Base-by-base conservation (phyloP, 2,329 filamentous ascomycete species). In the Aspergillus neoniger region DNA sequence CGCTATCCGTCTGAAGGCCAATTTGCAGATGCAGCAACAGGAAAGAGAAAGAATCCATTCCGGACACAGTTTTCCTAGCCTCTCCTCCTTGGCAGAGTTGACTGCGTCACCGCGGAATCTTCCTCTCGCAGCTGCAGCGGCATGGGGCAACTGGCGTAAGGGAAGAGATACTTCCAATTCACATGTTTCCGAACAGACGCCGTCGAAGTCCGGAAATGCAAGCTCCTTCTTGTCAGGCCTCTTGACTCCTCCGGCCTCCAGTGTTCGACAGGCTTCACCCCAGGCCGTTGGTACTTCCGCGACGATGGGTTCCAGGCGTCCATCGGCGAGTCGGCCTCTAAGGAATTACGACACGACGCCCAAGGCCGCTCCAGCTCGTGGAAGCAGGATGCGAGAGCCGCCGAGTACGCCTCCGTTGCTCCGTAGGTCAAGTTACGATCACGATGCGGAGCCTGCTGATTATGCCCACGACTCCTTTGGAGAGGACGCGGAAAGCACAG, bases 1-100 rank as follows among this genome's bases (percentile, higher is more conserved):
- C 5, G 91, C 92, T 38, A 98, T 98, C 68, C 89, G 95, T 56
- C 88, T 99, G 62, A 91, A 92, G 74, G 91, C 95, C 14, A 97
- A 96, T 71, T 82, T 99, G 38, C 92, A 98, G 74, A 99, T 99
- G 95, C 94, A 99, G 76, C 91, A 96, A 73, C 92, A 96, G 74
- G 93, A 97, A 77, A 91, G 92, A 55, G 94, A 98, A 76, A 86
- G 95, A 61, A 88, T 91, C 0, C 85, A 91, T 78, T 88, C 89
- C 57, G 88, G 82, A 19, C 76, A 80, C 61, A 86, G 82, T 57
- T 82, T 95, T 67, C 90, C 91, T 4, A 91, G 90, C 43, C 85
- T 96, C 44, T 89, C 91, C 1, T 89, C 89, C 50, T 86, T 91
- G 32, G 88, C 93, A 50, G 87, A 86, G 65, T 87, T 93, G 64